Evolutionary conservation across 106 monocot species (phyloP), one percentile per base, ranked within the genome.

Genomic region (Triglochin maritima): DNA sequence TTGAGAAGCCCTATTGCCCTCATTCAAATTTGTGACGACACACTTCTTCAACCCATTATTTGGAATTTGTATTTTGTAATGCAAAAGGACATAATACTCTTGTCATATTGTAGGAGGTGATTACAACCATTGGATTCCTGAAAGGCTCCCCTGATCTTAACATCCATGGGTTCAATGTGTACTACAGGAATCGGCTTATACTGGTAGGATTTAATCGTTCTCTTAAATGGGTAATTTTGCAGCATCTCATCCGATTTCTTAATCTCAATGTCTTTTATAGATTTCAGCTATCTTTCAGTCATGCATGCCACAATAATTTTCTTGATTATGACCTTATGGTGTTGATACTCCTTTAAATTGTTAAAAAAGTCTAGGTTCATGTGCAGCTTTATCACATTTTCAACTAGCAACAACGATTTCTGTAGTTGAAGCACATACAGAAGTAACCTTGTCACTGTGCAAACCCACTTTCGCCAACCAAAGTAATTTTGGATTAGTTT

Each of bases 121-220:
- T 71, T 6, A 78, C 82, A 47, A 87, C 84, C 9, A 72, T 90
- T 82, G 90, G 90, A 65, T 90, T 82, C 69, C 57, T 90, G 60
- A 61, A 87, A 16, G 90, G 77, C n/a, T 72, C 90, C 64, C 90
- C 90, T 46, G 49, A 75, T 68, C 17, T 87, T 16, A 68, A 79
- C 59, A 59, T 84, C 29, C 81, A 81, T 80, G 90, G 90, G 46
- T 90, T 90, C 79, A 83, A 77, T 72, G 61, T 90, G 49, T 90
- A 90, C 72, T 77, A 86, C 66, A 81, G 63, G 65, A 81, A 82
- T 61, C 90, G 90, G 7, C 87, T 90, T 51, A 82, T 90, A 75
- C 56, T 90, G 87, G 90, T 90, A 74, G 64, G 68, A 29, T 29
- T 72, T 55, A 4, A 13, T 9, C n/a, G n/a, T n/a, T n/a, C n/a